phyloP scores from a whole-genome alignment of 805 yeast species.

The Kluyveromyces wickerhamii region DNA sequence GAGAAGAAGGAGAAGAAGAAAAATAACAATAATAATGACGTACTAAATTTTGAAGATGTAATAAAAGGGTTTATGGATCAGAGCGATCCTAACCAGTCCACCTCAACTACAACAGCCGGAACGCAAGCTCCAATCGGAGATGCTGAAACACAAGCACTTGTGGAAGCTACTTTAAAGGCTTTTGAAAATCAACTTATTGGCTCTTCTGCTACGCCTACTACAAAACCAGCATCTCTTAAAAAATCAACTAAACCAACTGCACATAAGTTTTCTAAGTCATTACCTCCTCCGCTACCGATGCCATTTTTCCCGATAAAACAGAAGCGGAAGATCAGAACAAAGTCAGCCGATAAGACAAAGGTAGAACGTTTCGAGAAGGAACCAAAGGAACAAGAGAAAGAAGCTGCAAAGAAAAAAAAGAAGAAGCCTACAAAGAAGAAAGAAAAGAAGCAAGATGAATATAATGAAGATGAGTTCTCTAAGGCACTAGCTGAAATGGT shows the following conservation, averaged over 20 bases:
- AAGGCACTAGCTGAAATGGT: conserved; percentile 51
- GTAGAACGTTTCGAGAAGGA: conserved; percentile 4
- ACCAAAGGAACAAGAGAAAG: conserved; percentile 5
- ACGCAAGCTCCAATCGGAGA: conserved; percentile 14
- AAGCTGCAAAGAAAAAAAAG: conserved; percentile 17
- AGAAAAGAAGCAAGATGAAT: conserved; percentile 6
- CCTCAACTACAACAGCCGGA: conserved; percentile 5
- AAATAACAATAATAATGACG: conserved; percentile 13
- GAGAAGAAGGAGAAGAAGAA: conserved; percentile 14
- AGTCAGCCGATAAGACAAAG: conserved; percentile 2
- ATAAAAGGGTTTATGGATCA: conserved; percentile 25
- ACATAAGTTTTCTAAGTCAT: conserved; percentile 3
- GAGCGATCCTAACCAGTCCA: conserved; percentile 6
- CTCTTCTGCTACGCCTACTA: conserved; percentile 7
- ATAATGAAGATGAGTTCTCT: conserved; percentile 34
- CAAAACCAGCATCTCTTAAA: conserved; percentile 2
- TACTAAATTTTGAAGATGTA: conserved; percentile 26
- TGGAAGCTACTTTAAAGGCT: conserved; percentile 29
- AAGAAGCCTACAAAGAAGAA: conserved; percentile 13
- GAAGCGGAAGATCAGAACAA: conserved; percentile 5
- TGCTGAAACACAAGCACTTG: conserved; percentile 28
- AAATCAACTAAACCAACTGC: conserved; percentile 5
- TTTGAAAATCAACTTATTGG: conserved; percentile 26
- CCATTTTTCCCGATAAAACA: conserved; percentile 6
- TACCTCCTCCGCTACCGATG: conserved; percentile 3